Evolutionary conservation across 208 protist species (phyloP).

Genomic region (Leptomonas pyrrhocoris): DNA sequence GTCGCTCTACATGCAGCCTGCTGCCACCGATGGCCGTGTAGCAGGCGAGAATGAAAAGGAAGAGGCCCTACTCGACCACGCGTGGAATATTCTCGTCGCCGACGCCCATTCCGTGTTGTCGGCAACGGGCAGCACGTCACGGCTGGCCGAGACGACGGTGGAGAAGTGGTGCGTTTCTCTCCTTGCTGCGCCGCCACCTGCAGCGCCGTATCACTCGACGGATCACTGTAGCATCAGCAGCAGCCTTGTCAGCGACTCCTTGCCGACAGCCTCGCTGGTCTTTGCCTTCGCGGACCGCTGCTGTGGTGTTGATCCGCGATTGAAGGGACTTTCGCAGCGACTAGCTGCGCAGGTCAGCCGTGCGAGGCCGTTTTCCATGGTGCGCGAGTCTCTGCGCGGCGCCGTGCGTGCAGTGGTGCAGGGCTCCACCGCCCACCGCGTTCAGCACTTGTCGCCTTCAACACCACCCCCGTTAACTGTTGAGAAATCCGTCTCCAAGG

Average conservation of each 20-base stretch:
- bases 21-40: too few relatives aligned
- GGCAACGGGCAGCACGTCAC: neutral
- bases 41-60: conserved; percentile 9
- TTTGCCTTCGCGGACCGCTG: conserved; percentile 59
- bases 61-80: conserved; percentile 22
- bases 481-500: neutral
- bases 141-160: conserved; percentile 3
- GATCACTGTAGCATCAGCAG: too few relatives aligned
- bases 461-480: neutral
- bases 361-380: conserved; percentile 11
- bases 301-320: conserved; percentile 10
- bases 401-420: conserved; percentile 31
- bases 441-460: neutral
- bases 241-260: neutral
- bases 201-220: neutral
- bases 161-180: conserved; percentile 24
- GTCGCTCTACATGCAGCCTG: conserved; percentile 14
- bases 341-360: neutral
- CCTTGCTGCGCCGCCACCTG: neutral
- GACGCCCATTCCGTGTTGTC: conserved; percentile 5
- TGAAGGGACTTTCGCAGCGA: neutral
- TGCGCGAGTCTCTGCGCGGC: conserved; percentile 38
- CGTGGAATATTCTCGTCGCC: conserved; percentile 19
- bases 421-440: neutral
- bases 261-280: conserved; percentile 29